Conservation (phyloP, 345 rosid genomes). For the Brassica rapa region DNA sequence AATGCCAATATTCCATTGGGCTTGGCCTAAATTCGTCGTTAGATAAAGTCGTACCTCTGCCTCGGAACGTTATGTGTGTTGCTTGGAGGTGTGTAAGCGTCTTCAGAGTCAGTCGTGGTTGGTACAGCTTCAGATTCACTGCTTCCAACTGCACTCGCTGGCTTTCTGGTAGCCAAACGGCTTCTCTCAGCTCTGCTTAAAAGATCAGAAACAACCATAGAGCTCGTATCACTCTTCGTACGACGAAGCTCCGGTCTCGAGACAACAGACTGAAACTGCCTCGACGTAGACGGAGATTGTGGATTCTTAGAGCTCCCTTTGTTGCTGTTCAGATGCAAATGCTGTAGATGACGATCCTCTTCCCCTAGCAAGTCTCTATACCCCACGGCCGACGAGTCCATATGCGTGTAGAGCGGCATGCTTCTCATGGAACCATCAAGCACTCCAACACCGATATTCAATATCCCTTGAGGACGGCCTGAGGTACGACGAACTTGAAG, state of each 20-base stretch:
- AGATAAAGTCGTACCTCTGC: background rate
- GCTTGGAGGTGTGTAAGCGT: background rate
- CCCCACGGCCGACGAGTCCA: conserved; percentile 74
- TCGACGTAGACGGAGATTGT: conserved; percentile 26
- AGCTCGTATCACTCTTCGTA: conserved; percentile 78
- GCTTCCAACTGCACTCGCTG: conserved; percentile 9
- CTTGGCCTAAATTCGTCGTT: no score
- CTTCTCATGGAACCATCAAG: conserved; percentile 86
- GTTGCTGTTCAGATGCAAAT: conserved; percentile 36
- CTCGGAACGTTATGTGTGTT: background rate
- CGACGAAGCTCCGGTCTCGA: conserved; percentile 65
- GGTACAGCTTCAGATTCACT: conserved; percentile 26
- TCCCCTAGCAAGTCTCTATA: conserved; percentile 81
- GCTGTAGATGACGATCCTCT: conserved; percentile 46
- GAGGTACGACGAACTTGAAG: conserved; percentile 84
- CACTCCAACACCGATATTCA: conserved; percentile 77
- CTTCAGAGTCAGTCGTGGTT: background rate
- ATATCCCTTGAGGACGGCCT: conserved; percentile 83
- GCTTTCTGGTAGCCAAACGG: conserved; percentile 27
- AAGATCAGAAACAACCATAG: conserved; percentile 45
- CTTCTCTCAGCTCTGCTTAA: conserved; percentile 33
- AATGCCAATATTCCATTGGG: no score
- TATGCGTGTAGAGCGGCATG: conserved; percentile 73
- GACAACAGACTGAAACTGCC: conserved; percentile 30
- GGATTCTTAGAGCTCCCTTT: conserved; percentile 37